phyloP scores from a whole-genome alignment of 495 filamentous ascomycete species.

The Immersiella caudata region DNA sequence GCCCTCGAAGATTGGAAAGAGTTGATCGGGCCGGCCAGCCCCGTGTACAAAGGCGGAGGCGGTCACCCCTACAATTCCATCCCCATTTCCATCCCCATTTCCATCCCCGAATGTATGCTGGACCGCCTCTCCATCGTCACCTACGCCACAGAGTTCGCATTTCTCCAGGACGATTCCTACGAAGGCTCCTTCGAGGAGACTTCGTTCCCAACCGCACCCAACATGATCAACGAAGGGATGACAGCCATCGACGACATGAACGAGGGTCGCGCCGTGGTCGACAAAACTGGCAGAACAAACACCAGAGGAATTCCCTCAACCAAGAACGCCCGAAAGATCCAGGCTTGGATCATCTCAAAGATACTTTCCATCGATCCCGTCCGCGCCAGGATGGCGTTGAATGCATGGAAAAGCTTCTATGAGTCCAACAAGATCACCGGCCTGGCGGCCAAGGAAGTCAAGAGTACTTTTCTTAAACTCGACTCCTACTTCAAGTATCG shows the following conservation, averaged over 20 bases:
- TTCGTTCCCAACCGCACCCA: not conserved
- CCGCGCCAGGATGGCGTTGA: not conserved
- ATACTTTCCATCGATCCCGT: not conserved
- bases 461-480: not conserved
- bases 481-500: not conserved
- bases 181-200: not conserved
- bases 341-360: not conserved
- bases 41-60: not conserved
- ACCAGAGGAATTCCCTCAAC: not conserved
- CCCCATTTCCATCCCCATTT: not conserved
- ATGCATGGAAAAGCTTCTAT: not conserved
- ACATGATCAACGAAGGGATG: not conserved
- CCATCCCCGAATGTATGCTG: not conserved
- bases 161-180: conserved; percentile 3
- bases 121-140: not conserved
- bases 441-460: not conserved
- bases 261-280: not conserved
- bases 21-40: not conserved
- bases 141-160: conserved; percentile 2
- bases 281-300: not conserved
- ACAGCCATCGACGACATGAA: not conserved
- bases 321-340: not conserved
- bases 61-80: not conserved
- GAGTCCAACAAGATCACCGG: not conserved
- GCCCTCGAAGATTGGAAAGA: not conserved